Evolutionary conservation across 345 rosid genomes (phyloP).

Genomic region (Melaleuca alternifolia): DNA sequence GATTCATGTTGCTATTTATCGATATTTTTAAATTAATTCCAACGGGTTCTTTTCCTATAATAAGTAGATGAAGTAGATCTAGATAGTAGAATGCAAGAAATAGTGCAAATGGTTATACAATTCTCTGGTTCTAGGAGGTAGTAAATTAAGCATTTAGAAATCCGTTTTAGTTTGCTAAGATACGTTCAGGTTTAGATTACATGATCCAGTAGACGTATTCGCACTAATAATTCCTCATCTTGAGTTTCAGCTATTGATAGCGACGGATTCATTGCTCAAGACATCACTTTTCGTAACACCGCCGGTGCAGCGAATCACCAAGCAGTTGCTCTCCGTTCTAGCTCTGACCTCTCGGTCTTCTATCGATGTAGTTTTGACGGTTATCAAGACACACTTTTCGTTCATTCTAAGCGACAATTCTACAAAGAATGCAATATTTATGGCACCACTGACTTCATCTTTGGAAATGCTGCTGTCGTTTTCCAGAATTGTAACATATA

Average conservation of each 20-base stretch:
- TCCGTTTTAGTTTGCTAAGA: neutral
- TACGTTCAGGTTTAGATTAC: neutral
- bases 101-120: too few species aligned
- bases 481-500: constrained; percentile 44
- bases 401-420: constrained; percentile 58
- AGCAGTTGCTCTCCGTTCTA: constrained; percentile 65
- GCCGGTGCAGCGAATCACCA: constrained; percentile 50
- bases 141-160: neutral
- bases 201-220: neutral
- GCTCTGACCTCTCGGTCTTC: constrained; percentile 56
- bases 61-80: too few species aligned
- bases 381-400: constrained; percentile 60
- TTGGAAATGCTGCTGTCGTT: constrained; percentile 54
- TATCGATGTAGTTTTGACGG: constrained; percentile 50
- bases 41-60: too few species aligned
- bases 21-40: neutral
- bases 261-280: constrained; percentile 47
- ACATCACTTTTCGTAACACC: constrained; percentile 58
- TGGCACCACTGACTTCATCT: constrained; percentile 54
- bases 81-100: too few species aligned
- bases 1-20: neutral
- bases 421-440: constrained; percentile 49
- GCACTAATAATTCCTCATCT: neutral
- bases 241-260: constrained; percentile 42
- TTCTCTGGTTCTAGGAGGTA: neutral